phyloP scores from a whole-genome alignment of 176 grass and related monocot genomes.

The Otatea glauca region DNA sequence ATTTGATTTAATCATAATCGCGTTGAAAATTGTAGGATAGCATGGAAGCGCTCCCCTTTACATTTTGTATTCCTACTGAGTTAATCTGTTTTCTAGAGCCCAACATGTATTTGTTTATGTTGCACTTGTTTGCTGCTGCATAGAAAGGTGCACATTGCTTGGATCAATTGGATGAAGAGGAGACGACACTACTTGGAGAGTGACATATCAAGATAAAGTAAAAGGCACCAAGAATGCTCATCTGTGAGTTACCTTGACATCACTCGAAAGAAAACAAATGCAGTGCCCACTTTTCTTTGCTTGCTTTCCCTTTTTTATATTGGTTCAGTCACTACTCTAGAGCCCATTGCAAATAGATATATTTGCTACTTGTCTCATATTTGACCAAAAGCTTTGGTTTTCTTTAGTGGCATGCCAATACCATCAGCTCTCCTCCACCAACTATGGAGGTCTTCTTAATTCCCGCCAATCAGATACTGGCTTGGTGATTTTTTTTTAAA shows the following conservation, averaged over 20 bases:
- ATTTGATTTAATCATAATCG: not conserved
- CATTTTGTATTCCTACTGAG: slow-evolving; percentile 14
- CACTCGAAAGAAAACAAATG: slow-evolving; percentile 41
- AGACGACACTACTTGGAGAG: slow-evolving; percentile 43
- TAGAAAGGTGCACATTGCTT: slow-evolving; percentile 26
- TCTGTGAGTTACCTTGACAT: slow-evolving; percentile 47
- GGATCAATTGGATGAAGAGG: slow-evolving; percentile 32
- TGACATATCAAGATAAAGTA: slow-evolving; percentile 50
- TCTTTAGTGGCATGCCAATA: slow-evolving; percentile 59
- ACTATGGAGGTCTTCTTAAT: slow-evolving; percentile 47
- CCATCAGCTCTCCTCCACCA: slow-evolving; percentile 50
- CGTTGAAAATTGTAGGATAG: not conserved
- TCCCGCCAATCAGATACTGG: slow-evolving; percentile 52
- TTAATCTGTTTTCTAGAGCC: slow-evolving; percentile 21
- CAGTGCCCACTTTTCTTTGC: slow-evolving; percentile 29
- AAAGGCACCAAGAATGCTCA: slow-evolving; percentile 42
- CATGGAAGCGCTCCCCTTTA: not conserved
- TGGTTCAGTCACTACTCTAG: slow-evolving; percentile 58
- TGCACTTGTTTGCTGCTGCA: slow-evolving; percentile 6
- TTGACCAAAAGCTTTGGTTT: slow-evolving; percentile 48
- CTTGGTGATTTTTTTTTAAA: too few relatives aligned
- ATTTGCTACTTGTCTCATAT: slow-evolving; percentile 43
- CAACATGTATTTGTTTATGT: slow-evolving; percentile 31
- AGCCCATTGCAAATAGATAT: slow-evolving; percentile 44
- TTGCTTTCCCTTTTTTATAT: slow-evolving; percentile 37